phyloP scores from a whole-genome alignment of 345 rosid species.

The Gynandropsis gynandra region DNA sequence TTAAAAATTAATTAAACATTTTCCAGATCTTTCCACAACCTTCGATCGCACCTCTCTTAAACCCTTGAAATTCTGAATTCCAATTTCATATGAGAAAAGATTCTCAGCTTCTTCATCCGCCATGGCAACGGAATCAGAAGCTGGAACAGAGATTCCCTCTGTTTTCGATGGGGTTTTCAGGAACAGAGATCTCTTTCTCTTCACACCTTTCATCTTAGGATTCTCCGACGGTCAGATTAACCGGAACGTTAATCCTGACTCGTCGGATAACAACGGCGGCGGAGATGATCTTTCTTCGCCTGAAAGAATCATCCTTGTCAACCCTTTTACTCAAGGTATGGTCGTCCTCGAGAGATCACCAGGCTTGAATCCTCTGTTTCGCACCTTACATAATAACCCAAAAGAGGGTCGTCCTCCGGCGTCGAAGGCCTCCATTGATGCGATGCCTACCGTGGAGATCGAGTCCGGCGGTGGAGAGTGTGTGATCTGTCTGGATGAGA shows the following conservation, averaged over 20 bases:
- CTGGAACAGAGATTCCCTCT: slow-evolving; percentile 32
- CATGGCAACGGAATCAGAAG: slow-evolving; percentile 35
- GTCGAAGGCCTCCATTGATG: slow-evolving; percentile 61
- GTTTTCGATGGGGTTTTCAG: slow-evolving; percentile 32
- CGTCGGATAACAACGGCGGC: not conserved
- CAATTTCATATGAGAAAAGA: too few species aligned
- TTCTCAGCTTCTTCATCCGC: not conserved
- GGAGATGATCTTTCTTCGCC: slow-evolving; percentile 18
- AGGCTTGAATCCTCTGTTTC: slow-evolving; percentile 39
- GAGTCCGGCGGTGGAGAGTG: slow-evolving; percentile 28
- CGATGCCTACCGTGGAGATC: slow-evolving; percentile 43
- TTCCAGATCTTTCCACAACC: slow-evolving; percentile 50
- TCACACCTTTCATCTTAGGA: slow-evolving; percentile 40
- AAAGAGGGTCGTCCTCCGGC: slow-evolving; percentile 70
- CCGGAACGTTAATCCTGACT: slow-evolving; percentile 31
- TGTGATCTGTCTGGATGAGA: slow-evolving; percentile 28
- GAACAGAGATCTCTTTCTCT: slow-evolving; percentile 22
- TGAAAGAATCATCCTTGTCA: slow-evolving; percentile 52
- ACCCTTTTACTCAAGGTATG: slow-evolving; percentile 64
- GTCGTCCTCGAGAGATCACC: slow-evolving; percentile 48
- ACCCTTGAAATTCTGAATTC: not conserved
- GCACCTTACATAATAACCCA: slow-evolving; percentile 21
- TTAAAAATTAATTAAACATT: slow-evolving; percentile 8
- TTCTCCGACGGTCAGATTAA: slow-evolving; percentile 28
- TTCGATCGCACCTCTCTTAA: slow-evolving; percentile 23